Conservation (phyloP, 768 basidiomycete genomes). For the Roridomyces roridus region DNA sequence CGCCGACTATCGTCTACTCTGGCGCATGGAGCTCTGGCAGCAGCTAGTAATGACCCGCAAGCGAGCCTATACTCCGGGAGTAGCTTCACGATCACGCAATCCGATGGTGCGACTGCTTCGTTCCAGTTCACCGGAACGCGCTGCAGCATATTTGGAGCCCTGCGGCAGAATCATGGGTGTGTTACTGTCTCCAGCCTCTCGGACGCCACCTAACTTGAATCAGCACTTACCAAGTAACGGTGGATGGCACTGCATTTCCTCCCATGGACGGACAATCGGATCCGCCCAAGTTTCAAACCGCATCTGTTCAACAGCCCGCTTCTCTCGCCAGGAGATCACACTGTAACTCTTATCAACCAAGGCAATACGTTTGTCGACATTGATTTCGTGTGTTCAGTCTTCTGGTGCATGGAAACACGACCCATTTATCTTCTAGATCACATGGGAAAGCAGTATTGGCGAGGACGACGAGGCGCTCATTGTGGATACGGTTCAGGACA, state of each 20-base stretch:
- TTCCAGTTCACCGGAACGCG: conserved; percentile 47
- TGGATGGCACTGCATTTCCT: conserved; percentile 25
- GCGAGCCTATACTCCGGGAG: conserved; percentile 14
- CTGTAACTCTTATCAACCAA: conserved; percentile 29
- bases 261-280: conserved; percentile 14
- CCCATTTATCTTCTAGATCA: conserved; percentile 16
- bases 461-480: conserved; percentile 26
- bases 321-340: conserved; percentile 16
- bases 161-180: conserved; percentile 46
- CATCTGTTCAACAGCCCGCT: conserved; percentile 10
- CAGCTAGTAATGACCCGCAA: conserved; percentile 21
- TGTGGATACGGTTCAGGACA: conserved; percentile 31
- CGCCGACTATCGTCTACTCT: conserved; percentile 35
- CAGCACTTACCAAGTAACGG: conserved; percentile 29
- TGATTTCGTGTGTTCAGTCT: conserved; percentile 39
- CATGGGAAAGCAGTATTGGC: conserved; percentile 27
- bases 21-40: conserved; percentile 28
- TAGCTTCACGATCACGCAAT: conserved; percentile 33
- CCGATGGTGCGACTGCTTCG: conserved; percentile 30
- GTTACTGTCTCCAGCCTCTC: too few species aligned
- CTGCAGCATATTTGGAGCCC: conserved; percentile 46
- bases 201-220: too few species aligned
- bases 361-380: conserved; percentile 39
- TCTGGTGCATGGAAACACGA: too few species aligned
- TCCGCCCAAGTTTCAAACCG: conserved; percentile 21